Conservation (phyloP, 495 filamentous ascomycete genomes). For the Xylaria scruposa region DNA sequence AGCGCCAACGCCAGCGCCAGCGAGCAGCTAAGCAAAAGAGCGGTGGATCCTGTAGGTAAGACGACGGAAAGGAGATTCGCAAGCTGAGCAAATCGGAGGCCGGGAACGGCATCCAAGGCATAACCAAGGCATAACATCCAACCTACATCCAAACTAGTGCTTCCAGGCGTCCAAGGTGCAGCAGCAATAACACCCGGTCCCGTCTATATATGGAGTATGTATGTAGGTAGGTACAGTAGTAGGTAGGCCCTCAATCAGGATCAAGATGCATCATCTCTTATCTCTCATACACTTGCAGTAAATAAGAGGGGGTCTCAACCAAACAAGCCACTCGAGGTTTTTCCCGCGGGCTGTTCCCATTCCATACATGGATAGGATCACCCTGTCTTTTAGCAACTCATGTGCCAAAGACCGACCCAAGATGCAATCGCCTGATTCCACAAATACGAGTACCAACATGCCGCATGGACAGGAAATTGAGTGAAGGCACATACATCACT, state of each 20-base stretch:
- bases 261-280: slow-evolving; percentile 19
- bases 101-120: slow-evolving; percentile 12
- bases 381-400: slow-evolving; percentile 3
- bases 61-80: slow-evolving; percentile 21
- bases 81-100: slow-evolving; percentile 28
- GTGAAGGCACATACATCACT: slow-evolving; percentile 5
- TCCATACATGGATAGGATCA: slow-evolving; percentile 13
- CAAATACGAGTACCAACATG: slow-evolving; percentile 10
- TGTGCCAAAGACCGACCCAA: slow-evolving; percentile 5
- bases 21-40: slow-evolving; percentile 24
- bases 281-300: slow-evolving; percentile 17
- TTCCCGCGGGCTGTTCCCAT: slow-evolving; percentile 3
- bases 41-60: slow-evolving; percentile 33
- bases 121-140: slow-evolving; percentile 23
- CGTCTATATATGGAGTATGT: slow-evolving; percentile 16
- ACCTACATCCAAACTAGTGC: slow-evolving; percentile 20
- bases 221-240: not conserved
- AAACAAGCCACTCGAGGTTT: not conserved
- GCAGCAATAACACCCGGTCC: slow-evolving; percentile 20
- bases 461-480: not conserved
- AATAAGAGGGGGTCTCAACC: slow-evolving; percentile 17
- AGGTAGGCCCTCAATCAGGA: not conserved
- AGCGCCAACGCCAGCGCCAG: not conserved
- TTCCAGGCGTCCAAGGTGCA: slow-evolving; percentile 13
- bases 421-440: slow-evolving; percentile 15